Evolutionary conservation across 2,329 filamentous ascomycete genomes (phyloP).

Genomic region (Epichloe amarillans): DNA sequence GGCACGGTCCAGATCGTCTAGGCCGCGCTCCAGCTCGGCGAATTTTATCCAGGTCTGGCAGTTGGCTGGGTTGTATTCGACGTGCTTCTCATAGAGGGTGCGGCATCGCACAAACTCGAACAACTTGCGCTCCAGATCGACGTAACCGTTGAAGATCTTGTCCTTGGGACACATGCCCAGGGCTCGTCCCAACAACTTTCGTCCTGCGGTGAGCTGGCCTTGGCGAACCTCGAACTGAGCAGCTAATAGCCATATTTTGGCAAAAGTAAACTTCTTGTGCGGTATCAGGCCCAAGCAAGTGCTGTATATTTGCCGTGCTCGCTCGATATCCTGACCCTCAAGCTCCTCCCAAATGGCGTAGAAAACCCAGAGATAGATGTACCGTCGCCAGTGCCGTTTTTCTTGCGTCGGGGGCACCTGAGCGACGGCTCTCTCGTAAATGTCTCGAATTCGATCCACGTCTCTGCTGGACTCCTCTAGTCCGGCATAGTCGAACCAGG

Average conservation of each 20-base stretch:
- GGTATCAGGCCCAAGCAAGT: conserved; percentile 80
- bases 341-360: conserved; percentile 94
- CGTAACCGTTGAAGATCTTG: conserved; percentile 85
- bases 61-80: conserved; percentile 84
- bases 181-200: conserved; percentile 79
- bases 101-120: conserved; percentile 91
- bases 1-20: conserved; percentile 80
- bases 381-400: conserved; percentile 92
- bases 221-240: conserved; percentile 90
- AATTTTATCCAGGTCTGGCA: conserved; percentile 94
- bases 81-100: conserved; percentile 84
- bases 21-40: conserved; percentile 78
- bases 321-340: conserved; percentile 62
- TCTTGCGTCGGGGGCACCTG: conserved; percentile 91
- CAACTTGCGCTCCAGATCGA: conserved; percentile 81
- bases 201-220: conserved; percentile 61
- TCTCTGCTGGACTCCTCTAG: conserved; percentile 81
- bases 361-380: conserved; percentile 97
- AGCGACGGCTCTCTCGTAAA: conserved; percentile 91
- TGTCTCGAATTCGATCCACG: conserved; percentile 70
- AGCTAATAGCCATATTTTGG: conserved; percentile 89
- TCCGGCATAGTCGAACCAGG: conserved; percentile 90
- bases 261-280: conserved; percentile 94
- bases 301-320: conserved; percentile 80
- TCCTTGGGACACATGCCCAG: conserved; percentile 95